Base-by-base conservation (phyloP, 1,284 basidiomycete species). In the Tetrapyrgos nigripes region DNA sequence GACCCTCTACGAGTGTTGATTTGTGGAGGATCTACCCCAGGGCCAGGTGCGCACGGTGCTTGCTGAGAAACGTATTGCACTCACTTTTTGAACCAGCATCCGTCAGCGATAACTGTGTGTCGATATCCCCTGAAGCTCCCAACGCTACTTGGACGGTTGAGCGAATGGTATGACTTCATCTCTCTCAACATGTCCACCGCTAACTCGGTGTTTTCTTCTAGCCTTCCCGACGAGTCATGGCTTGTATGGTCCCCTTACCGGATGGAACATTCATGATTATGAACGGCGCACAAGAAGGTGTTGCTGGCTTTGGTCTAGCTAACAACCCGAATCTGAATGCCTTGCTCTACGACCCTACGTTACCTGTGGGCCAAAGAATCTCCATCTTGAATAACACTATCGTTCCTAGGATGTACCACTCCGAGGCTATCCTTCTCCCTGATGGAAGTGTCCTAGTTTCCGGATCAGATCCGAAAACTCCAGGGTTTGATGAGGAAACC, bases 391-490 rank as follows among this genome's bases (percentile, higher is more conserved):
- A 81, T 70, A 81, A 71, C 19, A 93, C 91, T 13, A 89, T 86
- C 57, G 88, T 93, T 43, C 86, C 92, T 13, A 86, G 94, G 21
- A 68, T 96, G 68, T 96, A 96, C 66, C 93, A 96, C 68, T 91
- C 88, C 0, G 90, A 91, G 68, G 86, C 87, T 55, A 80, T 78
- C 19, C 79, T 91, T 8, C 79, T 91, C 29, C 83, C 84, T 3
- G 84, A 87, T 57, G 87, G 85, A 3, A 79, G 82, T 1, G 78
- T 89, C 8, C 71, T 87, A 43, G 76, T 93, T 45, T 89, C 89
- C 3, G 92, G 92, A 0, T 87, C 87, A 13, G 92, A 92, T 67
- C 88, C 89, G 1, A 75, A 87, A 68, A 85, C 82, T 9, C 62
- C 79, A 64, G 72, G 78, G 59, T 87, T 84, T 64, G 84, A 82